Conservation (phyloP, 2,329 filamentous ascomycete genomes). For the Sclerotinia nivalis region DNA sequence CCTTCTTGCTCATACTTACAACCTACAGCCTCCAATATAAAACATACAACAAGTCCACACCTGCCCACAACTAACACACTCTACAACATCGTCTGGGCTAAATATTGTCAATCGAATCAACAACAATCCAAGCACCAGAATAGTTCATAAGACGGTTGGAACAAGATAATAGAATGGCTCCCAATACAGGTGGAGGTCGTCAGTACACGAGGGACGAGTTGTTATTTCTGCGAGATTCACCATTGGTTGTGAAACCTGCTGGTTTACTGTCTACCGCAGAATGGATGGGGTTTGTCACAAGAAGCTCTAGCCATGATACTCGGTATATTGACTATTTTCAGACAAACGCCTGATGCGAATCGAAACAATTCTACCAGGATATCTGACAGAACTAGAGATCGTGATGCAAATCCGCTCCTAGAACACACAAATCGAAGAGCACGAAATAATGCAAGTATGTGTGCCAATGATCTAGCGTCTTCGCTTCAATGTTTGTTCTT, state of each 20-base stretch:
- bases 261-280: slow-evolving; percentile 81
- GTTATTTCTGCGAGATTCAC: slow-evolving; percentile 74
- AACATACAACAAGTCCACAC: background rate
- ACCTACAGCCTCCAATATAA: background rate
- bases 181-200: slow-evolving; percentile 29
- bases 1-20: background rate
- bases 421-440: slow-evolving; percentile 50
- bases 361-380: slow-evolving; percentile 37
- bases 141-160: background rate
- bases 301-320: background rate
- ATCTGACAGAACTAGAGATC: slow-evolving; percentile 52
- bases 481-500: slow-evolving; percentile 28
- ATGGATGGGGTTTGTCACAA: slow-evolving; percentile 80
- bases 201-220: slow-evolving; percentile 75
- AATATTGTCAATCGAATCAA: background rate
- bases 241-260: slow-evolving; percentile 73
- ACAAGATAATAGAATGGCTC: slow-evolving; percentile 34
- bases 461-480: slow-evolving; percentile 16
- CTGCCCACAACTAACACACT: background rate
- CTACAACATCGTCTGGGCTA: background rate
- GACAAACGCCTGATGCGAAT: slow-evolving; percentile 37
- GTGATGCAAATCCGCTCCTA: slow-evolving; percentile 37
- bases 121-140: background rate
- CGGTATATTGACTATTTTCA: slow-evolving; percentile 33
- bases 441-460: slow-evolving; percentile 56